Evolutionary conservation across 495 filamentous ascomycete genomes (phyloP), one percentile per base, ranked within the genome.

Genomic region (Trichodelitschia bisporula): DNA sequence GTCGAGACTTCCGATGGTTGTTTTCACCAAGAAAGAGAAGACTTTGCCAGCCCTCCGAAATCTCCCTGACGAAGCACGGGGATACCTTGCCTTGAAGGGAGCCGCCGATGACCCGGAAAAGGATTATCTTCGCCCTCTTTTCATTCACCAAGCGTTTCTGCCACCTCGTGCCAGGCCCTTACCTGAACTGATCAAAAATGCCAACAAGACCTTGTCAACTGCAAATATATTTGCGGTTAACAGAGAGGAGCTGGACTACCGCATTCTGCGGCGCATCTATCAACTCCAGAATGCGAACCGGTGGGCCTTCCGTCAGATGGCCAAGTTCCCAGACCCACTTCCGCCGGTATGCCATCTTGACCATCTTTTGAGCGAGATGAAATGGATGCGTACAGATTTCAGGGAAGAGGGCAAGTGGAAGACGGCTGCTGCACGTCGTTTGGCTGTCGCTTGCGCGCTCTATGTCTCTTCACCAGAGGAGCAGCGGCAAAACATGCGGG

Each of bases 331-430:
- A 2, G 86, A 97, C 45, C 86, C 89, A 18, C 57, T 58, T 4
- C 63, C 79, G 21, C 69, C 71, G 9, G 56, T 62, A 2, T 64
- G 68, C 4, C 83, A 93, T 46, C 71, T 66, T 64, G 86, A 97
- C 54, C 61, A 86, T 26, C 48, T 95, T 24, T 53, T 95, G 5
- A 62, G 78, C 38, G 78, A 97, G 51, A 76, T 83, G 65, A 90
- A 79, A 49, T 93, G 86, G 89, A 78, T 97, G 69, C 65, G 78
- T 21, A 91, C 78, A 2, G 86, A 97, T 54, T 95, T 95, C 42
- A 61, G 74, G 18, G 77, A 91, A 51, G 86, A 97, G 48, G 55
- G 77, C 17, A 90, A 89, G 46, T 92, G 78, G 79, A 93, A 93
- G 48, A 67, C 70, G 36, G 67, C 76, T 29, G 63, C 72, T 24